Conservation (phyloP, 140 eudicot species). For the Stevia rebaudiana region DNA sequence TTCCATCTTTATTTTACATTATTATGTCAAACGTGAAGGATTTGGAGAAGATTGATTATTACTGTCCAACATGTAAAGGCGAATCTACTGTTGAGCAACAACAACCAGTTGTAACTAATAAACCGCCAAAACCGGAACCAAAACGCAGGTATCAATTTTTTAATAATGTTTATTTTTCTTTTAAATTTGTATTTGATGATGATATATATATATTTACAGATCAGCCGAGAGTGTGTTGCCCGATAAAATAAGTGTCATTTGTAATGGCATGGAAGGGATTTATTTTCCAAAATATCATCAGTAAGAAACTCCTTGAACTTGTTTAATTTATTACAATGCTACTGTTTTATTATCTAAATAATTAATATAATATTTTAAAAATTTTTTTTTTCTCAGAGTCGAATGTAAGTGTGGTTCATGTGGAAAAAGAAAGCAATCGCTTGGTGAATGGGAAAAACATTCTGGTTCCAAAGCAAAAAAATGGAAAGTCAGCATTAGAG, state of each 20-base stretch:
- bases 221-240: slow-evolving; percentile 36
- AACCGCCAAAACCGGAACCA: slow-evolving; percentile 11
- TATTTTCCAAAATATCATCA: slow-evolving; percentile 60
- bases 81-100: slow-evolving; percentile 27
- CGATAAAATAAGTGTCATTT: slow-evolving; percentile 58
- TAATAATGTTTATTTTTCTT: neutral
- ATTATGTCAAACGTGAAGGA: slow-evolving; percentile 35
- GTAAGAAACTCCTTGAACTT: slow-evolving; percentile 39
- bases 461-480: slow-evolving; percentile 85
- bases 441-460: slow-evolving; percentile 81
- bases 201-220: slow-evolving; percentile 31
- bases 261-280: slow-evolving; percentile 72
- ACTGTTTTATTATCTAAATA: neutral
- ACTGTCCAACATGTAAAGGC: slow-evolving; percentile 72
- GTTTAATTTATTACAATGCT: neutral
- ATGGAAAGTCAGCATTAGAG: slow-evolving; percentile 78
- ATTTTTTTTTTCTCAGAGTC: slow-evolving; percentile 41
- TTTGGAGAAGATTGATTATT: slow-evolving; percentile 51
- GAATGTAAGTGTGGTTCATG: slow-evolving; percentile 85
- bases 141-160: slow-evolving; percentile 38
- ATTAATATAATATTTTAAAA: neutral
- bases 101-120: slow-evolving; percentile 23
- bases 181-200: neutral
- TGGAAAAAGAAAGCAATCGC: slow-evolving; percentile 61
- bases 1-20: slow-evolving; percentile 1